Conservation (phyloP, 1,139 yeast species). For the Lodderomyces parapsilosis region DNA sequence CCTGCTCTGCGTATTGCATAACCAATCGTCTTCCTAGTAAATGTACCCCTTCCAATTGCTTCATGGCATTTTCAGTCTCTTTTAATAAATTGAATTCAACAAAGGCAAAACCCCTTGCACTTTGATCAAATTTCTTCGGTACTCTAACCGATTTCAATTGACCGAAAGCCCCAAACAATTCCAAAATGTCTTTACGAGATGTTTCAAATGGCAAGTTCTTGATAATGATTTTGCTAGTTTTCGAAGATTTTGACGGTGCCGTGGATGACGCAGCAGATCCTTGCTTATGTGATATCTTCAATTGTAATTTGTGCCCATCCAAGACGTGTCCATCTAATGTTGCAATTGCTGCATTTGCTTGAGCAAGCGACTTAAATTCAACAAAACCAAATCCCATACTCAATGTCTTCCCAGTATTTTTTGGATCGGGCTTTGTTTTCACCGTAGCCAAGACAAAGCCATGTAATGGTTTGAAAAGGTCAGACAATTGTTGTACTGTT, state of each 20-base stretch:
- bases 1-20: conserved; percentile 90
- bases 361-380: conserved; percentile 76
- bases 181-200: conserved; percentile 84
- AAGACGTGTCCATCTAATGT: conserved; percentile 75
- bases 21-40: conserved; percentile 93
- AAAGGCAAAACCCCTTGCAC: conserved; percentile 97
- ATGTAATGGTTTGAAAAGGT: conserved; percentile 63
- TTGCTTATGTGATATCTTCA: conserved; percentile 81
- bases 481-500: conserved; percentile 54
- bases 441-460: conserved; percentile 86
- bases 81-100: conserved; percentile 86
- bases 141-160: conserved; percentile 92
- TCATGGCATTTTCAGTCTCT: conserved; percentile 96
- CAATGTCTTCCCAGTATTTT: conserved; percentile 56
- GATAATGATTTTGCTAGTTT: conserved; percentile 76
- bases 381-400: conserved; percentile 99
- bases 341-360: conserved; percentile 74
- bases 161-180: conserved; percentile 90
- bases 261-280: conserved; percentile 21
- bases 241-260: conserved; percentile 31
- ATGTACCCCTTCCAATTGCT: conserved; percentile 92
- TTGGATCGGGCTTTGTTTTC: conserved; percentile 87
- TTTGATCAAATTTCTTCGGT: conserved; percentile 92
- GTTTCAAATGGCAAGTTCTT: conserved; percentile 98
- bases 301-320: conserved; percentile 87